Evolutionary conservation across 2,329 filamentous ascomycete genomes (phyloP).

Genomic region (Curvularia sp.): DNA sequence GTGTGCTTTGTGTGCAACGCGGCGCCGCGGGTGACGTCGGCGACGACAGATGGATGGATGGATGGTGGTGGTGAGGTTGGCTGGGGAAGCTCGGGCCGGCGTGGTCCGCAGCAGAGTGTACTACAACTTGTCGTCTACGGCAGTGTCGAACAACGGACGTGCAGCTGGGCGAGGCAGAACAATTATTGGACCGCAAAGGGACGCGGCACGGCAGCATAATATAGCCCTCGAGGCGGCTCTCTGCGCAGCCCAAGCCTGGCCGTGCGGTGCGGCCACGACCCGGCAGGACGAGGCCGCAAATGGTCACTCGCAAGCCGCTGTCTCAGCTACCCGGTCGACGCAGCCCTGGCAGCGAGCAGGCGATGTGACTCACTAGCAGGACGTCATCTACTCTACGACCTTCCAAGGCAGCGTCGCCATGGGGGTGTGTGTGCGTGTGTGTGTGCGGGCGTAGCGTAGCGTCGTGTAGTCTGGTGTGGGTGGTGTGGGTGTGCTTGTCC

Average conservation of each 20-base stretch:
- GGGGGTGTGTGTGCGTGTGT: conserved; percentile 6
- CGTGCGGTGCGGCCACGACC: conserved; percentile 23
- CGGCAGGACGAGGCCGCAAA: conserved; percentile 38
- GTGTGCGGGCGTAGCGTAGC: not conserved
- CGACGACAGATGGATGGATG: too few species aligned
- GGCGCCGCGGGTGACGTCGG: too few species aligned
- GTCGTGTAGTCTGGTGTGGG: not conserved
- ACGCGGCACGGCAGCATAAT: conserved; percentile 28
- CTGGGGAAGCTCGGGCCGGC: conserved; percentile 25
- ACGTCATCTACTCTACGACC: conserved; percentile 8
- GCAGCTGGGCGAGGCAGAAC: not conserved
- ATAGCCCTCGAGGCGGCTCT: conserved; percentile 24
- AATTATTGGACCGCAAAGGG: conserved; percentile 14
- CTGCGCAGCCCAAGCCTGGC: conserved; percentile 18
- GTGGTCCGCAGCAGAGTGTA: conserved; percentile 13
- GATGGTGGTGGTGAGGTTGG: too few species aligned
- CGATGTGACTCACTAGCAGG: conserved; percentile 41
- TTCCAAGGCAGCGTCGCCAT: conserved; percentile 11
- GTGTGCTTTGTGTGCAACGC: too few species aligned
- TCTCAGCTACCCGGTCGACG: conserved; percentile 26
- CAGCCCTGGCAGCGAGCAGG: conserved; percentile 18
- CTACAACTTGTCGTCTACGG: too few species aligned
- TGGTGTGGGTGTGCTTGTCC: not conserved
- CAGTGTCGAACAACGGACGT: not conserved
- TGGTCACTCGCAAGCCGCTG: conserved; percentile 36